phyloP scores from a whole-genome alignment of 352 stramenopile species.

The Phytophthora lateralis region DNA sequence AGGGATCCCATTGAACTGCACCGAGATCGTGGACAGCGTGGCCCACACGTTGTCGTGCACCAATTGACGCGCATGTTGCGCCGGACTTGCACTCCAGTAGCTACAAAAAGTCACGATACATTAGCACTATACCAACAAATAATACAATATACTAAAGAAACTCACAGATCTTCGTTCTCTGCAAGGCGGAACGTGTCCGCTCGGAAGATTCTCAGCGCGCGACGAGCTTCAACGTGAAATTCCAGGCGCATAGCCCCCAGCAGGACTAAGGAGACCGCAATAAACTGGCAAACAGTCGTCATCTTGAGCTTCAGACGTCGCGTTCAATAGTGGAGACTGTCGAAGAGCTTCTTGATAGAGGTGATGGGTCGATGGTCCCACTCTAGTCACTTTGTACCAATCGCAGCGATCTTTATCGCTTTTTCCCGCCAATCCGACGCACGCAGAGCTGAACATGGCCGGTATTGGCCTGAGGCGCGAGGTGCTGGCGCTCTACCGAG shows the following conservation, averaged over 20 bases:
- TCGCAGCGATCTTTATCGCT: background rate
- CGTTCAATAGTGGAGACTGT: constrained; percentile 18
- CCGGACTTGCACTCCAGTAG: constrained; percentile 29
- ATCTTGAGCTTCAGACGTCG: constrained; percentile 30
- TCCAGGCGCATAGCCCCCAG: constrained; percentile 10
- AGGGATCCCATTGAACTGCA: constrained; percentile 57
- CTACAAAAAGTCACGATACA: constrained; percentile 3
- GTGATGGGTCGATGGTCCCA: constrained; percentile 14
- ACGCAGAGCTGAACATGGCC: constrained; percentile 12
- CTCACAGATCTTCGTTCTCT: constrained; percentile 20
- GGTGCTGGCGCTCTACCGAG: constrained; percentile 70
- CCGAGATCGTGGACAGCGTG: constrained; percentile 66
- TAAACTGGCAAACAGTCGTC: constrained; percentile 12
- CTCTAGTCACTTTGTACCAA: constrained; percentile 20
- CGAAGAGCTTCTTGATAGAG: constrained; percentile 2
- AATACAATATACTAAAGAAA: background rate
- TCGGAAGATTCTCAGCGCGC: constrained; percentile 14
- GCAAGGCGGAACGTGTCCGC: constrained; percentile 27
- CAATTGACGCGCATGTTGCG: constrained; percentile 59
- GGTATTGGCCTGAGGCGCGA: constrained; percentile 43
- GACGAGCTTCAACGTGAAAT: constrained; percentile 11
- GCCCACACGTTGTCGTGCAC: constrained; percentile 72
- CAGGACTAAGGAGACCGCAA: constrained; percentile 21
- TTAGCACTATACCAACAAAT: constrained; percentile 2
- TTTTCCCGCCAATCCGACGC: constrained; percentile 24